Evolutionary conservation across 768 basidiomycete species (phyloP).

Genomic region (Kwoniella sp.): DNA sequence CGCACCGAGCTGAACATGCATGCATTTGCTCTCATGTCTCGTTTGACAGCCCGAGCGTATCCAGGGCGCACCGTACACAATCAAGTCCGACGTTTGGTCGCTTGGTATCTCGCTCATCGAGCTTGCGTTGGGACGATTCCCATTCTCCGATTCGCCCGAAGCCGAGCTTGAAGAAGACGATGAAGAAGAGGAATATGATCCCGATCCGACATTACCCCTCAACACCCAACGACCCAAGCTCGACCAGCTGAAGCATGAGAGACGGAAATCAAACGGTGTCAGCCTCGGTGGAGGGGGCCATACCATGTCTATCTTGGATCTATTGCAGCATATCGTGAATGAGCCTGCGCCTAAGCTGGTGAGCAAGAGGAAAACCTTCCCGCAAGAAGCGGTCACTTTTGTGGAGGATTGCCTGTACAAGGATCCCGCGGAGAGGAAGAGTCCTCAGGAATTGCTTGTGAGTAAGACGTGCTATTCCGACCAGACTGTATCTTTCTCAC

Average conservation of each 20-base stretch:
- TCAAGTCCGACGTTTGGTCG: slow-evolving; percentile 99
- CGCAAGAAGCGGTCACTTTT: slow-evolving; percentile 75
- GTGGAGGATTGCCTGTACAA: slow-evolving; percentile 88
- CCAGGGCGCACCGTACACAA: slow-evolving; percentile 96
- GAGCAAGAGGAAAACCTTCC: slow-evolving; percentile 65
- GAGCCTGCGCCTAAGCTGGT: slow-evolving; percentile 90
- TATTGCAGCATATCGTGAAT: slow-evolving; percentile 97
- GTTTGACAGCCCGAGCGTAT: slow-evolving; percentile 87
- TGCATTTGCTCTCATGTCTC: background rate
- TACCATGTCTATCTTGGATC: slow-evolving; percentile 97
- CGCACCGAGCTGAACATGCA: background rate
- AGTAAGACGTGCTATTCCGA: slow-evolving; percentile 26
- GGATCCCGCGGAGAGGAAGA: slow-evolving; percentile 77
- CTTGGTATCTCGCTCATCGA: slow-evolving; percentile 96
- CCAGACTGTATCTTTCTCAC: too few relatives aligned
- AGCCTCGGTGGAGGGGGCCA: slow-evolving; percentile 89
- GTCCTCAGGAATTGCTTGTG: slow-evolving; percentile 76
- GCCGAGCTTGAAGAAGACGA: slow-evolving; percentile 15
- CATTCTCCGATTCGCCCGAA: slow-evolving; percentile 61
- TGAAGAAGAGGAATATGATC: slow-evolving; percentile 40
- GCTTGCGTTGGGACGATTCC: slow-evolving; percentile 93
- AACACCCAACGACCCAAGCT: slow-evolving; percentile 52
- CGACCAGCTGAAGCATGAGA: slow-evolving; percentile 67
- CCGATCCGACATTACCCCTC: slow-evolving; percentile 46
- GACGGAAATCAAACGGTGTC: slow-evolving; percentile 71